Evolutionary conservation across 2,329 filamentous ascomycete genomes (phyloP).

Genomic region (Aspergillus udagawae): DNA sequence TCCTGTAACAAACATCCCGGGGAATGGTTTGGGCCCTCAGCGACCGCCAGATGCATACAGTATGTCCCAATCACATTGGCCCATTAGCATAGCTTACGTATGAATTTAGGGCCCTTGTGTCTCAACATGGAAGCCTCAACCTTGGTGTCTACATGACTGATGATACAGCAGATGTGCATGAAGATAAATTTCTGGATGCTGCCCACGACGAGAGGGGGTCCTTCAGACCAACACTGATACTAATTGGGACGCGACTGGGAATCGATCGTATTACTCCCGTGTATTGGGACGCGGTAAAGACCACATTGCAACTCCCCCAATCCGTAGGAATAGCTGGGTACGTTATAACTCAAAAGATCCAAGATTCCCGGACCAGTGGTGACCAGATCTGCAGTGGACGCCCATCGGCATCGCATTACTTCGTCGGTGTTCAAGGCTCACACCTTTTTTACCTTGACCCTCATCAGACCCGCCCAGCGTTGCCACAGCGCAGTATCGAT

Average conservation of each 20-base stretch:
- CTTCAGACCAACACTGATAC: conserved; percentile 81
- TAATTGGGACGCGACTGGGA: conserved; percentile 83
- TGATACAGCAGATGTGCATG: conserved; percentile 87
- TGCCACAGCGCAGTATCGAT: conserved; percentile 56
- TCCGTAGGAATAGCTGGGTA: conserved; percentile 96
- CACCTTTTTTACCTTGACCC: conserved; percentile 94
- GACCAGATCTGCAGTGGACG: conserved; percentile 62
- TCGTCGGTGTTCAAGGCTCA: conserved; percentile 67
- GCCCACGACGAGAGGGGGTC: conserved; percentile 62
- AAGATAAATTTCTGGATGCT: conserved; percentile 77
- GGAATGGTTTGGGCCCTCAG: conserved; percentile 98
- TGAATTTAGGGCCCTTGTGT: conserved; percentile 64
- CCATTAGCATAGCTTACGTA: conserved; percentile 5
- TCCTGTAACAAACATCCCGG: conserved; percentile 92
- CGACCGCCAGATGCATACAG: conserved; percentile 91
- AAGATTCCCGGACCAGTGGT: conserved; percentile 21
- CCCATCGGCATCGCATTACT: conserved; percentile 83
- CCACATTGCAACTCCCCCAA: conserved; percentile 79
- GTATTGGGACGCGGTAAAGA: conserved; percentile 90
- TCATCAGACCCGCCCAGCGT: conserved; percentile 73
- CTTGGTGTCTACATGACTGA: conserved; percentile 84
- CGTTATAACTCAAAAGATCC: conserved; percentile 11
- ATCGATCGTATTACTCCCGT: conserved; percentile 92
- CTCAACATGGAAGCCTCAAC: conserved; percentile 56
- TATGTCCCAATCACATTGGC: conserved; percentile 44